Evolutionary conservation across 2,329 filamentous ascomycete genomes (phyloP), one percentile per base, ranked within the genome.

Genomic region (Exophiala xenobiotica): DNA sequence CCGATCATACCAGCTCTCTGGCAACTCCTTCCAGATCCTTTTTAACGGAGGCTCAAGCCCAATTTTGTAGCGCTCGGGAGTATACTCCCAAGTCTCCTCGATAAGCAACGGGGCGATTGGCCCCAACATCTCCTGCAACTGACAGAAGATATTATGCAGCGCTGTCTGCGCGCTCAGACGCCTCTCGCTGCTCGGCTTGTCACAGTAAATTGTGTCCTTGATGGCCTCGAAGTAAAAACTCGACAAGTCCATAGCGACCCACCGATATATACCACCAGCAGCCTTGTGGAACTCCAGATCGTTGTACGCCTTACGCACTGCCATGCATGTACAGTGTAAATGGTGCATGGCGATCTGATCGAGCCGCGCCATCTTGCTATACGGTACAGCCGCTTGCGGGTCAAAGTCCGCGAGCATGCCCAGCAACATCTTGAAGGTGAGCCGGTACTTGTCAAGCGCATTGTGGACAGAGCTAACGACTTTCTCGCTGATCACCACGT

Each of bases 151-250:
- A 22, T 78, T 67, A 40, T 74, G 75, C 6, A 85, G 68, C 1
- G 80, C 77, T 4, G 72, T 76, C 60, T 86, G 82, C 1, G 80
- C 78, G 18, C 75, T 73, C 20, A 73, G 64, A 46, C 82, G 75
- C 41, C 88, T 70, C 3, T 80, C 75, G 40, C 87, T 86, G 11
- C 80, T 77, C 11, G 81, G 80, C 54, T 85, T 81, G 23, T 87
- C 88, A 39, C 91, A 93, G 73, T 99, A 99, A 1, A 97, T 76
- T 2, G 89, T 79, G 64, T 99, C 93, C 70, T 99, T 99, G 62
- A 91, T 78, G 0, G 88, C 84, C 69, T 99, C 93, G 51, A 99
- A 82, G 68, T 97, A 99, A 68, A 96, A 95, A 0, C 92, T 86
- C 0, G 90, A 96, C 19, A 99, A 78, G 60, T 96, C 88, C 19